Base-by-base conservation (phyloP, 106 monocot genomes). In the Allium cepa region DNA sequence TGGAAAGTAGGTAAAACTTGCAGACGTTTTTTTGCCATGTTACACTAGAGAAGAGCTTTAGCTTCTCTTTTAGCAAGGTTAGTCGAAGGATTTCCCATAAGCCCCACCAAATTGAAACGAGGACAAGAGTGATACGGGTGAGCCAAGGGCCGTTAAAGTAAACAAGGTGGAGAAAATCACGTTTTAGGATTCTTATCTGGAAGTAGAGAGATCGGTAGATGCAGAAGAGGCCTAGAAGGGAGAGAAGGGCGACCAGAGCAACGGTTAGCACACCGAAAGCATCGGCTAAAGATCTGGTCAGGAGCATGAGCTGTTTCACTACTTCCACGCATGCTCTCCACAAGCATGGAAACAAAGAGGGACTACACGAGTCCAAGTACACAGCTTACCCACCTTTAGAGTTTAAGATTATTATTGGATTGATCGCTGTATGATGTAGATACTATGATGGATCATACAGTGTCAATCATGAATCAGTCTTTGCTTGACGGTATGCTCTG, bases 71-170 rank as follows among this genome's bases (percentile, higher is more conserved):
- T 55, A 90, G 60, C 8, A 87, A 68, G 45, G 69, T 85, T 59
- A 90, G 47, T 60, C 90, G 68, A 27, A 75, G 69, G 17, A 85
- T 57, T 72, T 90, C 94, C 28, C 82, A 75, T 13, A 81, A 49
- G 17, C 80, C 78, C 77, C 85, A 88, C 78, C 81, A 81, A 50
- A 88, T 59, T 45, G 91, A 77, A 60, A 83, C 75, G 15, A 84
- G 65, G 68, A 88, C 83, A 16, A 91, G 81, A 16, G 50, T 59
- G 58, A 87, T 72, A 68, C 85, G 79, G 63, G 75, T 77, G 18
- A 88, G 55, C 91, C 87, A 91, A 4, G 95, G 95, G 11, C 94
- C 94, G 73, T 88, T 91, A 79, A 95, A 95, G 57, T 87, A 91
- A 17, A 77, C 73, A 36, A 91, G 85, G 47, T 81, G 85, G 53